Conservation (phyloP, 768 basidiomycete genomes). For the Tulasnella sp. region DNA sequence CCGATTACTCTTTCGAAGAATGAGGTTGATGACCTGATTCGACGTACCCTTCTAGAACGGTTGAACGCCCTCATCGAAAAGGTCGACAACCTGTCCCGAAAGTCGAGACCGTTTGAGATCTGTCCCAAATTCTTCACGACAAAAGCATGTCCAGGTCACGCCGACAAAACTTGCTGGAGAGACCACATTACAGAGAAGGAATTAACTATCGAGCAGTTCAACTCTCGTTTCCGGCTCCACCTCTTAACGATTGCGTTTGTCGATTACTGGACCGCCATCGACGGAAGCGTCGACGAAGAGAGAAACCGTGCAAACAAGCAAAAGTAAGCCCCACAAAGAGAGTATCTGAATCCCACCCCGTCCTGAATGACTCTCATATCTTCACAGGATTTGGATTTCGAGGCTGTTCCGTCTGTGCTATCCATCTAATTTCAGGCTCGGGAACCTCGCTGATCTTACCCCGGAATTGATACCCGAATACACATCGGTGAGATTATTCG, state of each 20-base stretch:
- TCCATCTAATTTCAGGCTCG: background rate
- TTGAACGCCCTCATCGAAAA: background rate
- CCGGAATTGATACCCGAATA: constrained; percentile 7
- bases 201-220: background rate
- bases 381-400: background rate
- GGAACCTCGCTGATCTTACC: background rate
- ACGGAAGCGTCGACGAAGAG: background rate
- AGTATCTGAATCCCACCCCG: background rate
- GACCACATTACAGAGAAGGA: background rate
- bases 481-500: background rate
- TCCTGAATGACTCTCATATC: background rate
- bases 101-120: background rate
- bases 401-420: constrained; percentile 7
- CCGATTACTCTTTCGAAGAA: background rate
- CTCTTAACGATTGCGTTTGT: background rate
- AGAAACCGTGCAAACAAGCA: background rate
- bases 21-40: background rate
- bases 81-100: background rate
- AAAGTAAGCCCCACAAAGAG: background rate
- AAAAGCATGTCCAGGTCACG: background rate
- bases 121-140: background rate
- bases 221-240: background rate
- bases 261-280: background rate
- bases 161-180: background rate
- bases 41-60: background rate